Conservation (phyloP, 441 rosid genomes). For the Metrosideros polymorpha region DNA sequence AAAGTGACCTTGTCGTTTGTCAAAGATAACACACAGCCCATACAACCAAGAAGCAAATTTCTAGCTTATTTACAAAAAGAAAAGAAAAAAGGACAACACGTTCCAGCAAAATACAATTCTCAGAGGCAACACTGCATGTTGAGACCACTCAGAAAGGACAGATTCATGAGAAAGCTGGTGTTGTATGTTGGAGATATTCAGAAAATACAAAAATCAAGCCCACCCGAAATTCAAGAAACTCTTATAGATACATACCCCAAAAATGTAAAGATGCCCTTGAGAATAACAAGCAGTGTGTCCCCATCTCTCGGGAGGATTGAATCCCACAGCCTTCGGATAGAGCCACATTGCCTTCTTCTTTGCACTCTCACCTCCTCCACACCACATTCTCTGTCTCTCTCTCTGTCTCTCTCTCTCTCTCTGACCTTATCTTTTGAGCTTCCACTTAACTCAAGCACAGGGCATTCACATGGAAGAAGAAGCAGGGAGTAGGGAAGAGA, state of each 20-base stretch:
- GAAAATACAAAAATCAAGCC: background rate
- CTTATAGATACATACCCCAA: conserved; percentile 38
- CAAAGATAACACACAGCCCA: conserved; percentile 10
- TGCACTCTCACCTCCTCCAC: conserved; percentile 26
- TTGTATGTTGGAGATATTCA: background rate
- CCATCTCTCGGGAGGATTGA: conserved; percentile 72
- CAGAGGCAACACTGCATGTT: background rate
- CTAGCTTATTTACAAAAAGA: background rate
- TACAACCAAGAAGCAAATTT: background rate
- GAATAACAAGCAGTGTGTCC: conserved; percentile 71
- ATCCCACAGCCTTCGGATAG: conserved; percentile 46
- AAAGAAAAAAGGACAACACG: background rate
- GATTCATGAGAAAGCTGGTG: background rate
- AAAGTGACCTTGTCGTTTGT: conserved; percentile 17
- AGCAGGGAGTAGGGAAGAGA: background rate
- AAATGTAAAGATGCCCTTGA: conserved; percentile 46
- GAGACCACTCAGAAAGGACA: background rate
- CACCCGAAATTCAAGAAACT: background rate
- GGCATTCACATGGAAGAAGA: background rate
- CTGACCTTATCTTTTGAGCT: background rate
- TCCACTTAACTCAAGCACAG: background rate
- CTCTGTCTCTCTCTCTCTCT: background rate
- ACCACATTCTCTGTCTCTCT: conserved; percentile 21
- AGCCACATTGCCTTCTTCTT: conserved; percentile 63
- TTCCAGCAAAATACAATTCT: background rate